phyloP scores from a whole-genome alignment of 306 rosid species.

The Aeschynomene evenia region DNA sequence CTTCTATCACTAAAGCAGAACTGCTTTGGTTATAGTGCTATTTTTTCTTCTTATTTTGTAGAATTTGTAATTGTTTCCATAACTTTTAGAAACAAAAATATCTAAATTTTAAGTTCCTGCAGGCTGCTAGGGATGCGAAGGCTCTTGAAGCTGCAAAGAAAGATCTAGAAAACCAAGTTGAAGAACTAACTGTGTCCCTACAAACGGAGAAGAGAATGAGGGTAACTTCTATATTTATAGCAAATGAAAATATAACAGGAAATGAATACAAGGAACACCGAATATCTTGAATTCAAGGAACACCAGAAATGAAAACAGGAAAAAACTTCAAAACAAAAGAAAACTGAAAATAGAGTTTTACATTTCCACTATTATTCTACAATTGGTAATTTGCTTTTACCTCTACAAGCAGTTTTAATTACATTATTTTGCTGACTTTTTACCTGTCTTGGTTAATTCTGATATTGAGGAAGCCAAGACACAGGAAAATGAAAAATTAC shows the following conservation, averaged over 20 bases:
- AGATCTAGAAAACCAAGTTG: constrained; percentile 80
- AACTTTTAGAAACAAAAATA: background rate
- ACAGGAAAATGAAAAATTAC: constrained; percentile 67
- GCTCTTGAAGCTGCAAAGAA: constrained; percentile 87
- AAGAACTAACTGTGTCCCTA: constrained; percentile 65
- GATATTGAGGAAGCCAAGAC: constrained; percentile 72
- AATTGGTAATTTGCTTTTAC: background rate
- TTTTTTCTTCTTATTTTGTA: background rate
- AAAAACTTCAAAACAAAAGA: too few relatives aligned
- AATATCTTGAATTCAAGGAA: too few relatives aligned
- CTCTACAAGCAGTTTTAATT: background rate
- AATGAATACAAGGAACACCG: too few relatives aligned
- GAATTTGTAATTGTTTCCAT: background rate
- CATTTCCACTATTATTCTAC: background rate
- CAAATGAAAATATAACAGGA: background rate
- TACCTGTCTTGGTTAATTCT: constrained; percentile 29
- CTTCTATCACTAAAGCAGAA: background rate
- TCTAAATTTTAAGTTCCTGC: constrained; percentile 8
- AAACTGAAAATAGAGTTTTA: too few relatives aligned
- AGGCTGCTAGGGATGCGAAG: constrained; percentile 94
- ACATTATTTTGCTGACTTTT: constrained; percentile 25
- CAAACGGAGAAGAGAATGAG: constrained; percentile 71
- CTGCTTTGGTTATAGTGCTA: background rate
- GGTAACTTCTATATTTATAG: constrained; percentile 45
- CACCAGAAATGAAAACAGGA: too few relatives aligned